These are phyloP conservation scores for Arabidopsis arenosa DNA, from an alignment of 345 rosid species.

Conservation along the genomic window DNA sequence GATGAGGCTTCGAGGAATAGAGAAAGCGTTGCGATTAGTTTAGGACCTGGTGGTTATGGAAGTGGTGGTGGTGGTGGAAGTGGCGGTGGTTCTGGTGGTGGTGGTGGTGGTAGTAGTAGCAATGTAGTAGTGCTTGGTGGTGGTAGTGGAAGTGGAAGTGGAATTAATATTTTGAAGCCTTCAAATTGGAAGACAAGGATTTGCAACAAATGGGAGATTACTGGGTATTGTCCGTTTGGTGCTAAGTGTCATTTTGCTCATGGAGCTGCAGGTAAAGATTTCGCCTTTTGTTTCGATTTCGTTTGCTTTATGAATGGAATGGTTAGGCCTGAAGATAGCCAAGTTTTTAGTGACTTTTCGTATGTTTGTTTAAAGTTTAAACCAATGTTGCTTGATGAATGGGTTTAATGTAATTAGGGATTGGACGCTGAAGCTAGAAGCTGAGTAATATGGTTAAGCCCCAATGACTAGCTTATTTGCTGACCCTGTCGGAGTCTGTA, in stretches of 20 bases:
- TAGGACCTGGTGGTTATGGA: slow-evolving; percentile 90
- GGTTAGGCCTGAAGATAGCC: background rate
- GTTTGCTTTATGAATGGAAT: slow-evolving; percentile 4
- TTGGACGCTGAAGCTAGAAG: slow-evolving; percentile 3
- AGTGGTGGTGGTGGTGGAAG: slow-evolving; percentile 51
- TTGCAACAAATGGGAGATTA: slow-evolving; percentile 96
- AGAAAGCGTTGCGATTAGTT: slow-evolving; percentile 93
- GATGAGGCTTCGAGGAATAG: slow-evolving; percentile 93
- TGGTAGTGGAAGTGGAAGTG: slow-evolving; percentile 43
- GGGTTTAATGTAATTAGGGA: background rate
- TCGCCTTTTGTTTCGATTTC: background rate
- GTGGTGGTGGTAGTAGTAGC: slow-evolving; percentile 36
- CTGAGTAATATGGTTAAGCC: background rate
- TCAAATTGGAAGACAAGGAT: slow-evolving; percentile 98
- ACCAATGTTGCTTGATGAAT: background rate
- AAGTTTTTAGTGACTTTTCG: background rate
- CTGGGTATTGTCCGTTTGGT: slow-evolving; percentile 96
- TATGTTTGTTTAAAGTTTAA: background rate
- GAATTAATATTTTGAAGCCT: slow-evolving; percentile 63
- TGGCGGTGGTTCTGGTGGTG: slow-evolving; percentile 13
- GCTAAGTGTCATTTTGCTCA: slow-evolving; percentile 97
- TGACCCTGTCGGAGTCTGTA: background rate
- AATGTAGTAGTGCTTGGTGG: slow-evolving; percentile 47
- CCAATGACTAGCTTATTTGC: background rate
- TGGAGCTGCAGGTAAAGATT: slow-evolving; percentile 75